A percentile compares a stretch with the other conserved stretches of the same genome.
phyloP scores from a whole-genome alignment of 2,329 filamentous ascomycete species.

The Magnaporthales sp. region DNA sequence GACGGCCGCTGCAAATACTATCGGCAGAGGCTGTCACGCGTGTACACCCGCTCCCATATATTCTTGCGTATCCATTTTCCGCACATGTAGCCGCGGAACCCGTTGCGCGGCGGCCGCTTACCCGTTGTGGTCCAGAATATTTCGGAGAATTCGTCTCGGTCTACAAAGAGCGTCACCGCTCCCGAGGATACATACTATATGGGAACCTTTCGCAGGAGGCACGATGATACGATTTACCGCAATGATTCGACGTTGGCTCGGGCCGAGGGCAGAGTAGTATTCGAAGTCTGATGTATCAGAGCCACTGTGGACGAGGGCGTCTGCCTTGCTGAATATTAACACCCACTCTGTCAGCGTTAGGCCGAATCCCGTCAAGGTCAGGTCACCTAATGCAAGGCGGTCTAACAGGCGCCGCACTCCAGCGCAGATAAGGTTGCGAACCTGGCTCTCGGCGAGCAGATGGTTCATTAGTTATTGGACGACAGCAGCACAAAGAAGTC shows the following conservation, averaged over 20 bases:
- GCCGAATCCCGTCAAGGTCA: neutral
- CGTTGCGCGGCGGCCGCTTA: neutral
- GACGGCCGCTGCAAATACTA: neutral
- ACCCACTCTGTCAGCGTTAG: neutral
- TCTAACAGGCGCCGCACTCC: neutral
- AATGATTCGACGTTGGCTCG: conserved; percentile 21
- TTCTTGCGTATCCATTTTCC: neutral
- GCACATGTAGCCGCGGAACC: neutral
- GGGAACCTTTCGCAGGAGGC: conserved; percentile 15
- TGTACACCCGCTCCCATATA: neutral
- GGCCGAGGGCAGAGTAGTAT: conserved; percentile 17
- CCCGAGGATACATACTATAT: conserved; percentile 28
- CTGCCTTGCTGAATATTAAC: neutral
- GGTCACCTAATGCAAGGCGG: neutral
- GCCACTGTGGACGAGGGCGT: conserved; percentile 33
- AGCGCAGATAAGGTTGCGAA: neutral
- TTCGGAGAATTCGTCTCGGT: neutral
- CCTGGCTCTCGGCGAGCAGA: neutral
- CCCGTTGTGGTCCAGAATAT: neutral
- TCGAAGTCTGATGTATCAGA: conserved; percentile 25
- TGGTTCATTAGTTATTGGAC: conserved; percentile 11
- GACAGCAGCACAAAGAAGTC: conserved; percentile 28
- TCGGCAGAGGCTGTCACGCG: neutral
- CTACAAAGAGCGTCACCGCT: conserved; percentile 16
- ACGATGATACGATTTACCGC: conserved; percentile 15